Evolutionary conservation across 1,284 basidiomycete genomes (phyloP).

Genomic region (Ustilago bromivora): DNA sequence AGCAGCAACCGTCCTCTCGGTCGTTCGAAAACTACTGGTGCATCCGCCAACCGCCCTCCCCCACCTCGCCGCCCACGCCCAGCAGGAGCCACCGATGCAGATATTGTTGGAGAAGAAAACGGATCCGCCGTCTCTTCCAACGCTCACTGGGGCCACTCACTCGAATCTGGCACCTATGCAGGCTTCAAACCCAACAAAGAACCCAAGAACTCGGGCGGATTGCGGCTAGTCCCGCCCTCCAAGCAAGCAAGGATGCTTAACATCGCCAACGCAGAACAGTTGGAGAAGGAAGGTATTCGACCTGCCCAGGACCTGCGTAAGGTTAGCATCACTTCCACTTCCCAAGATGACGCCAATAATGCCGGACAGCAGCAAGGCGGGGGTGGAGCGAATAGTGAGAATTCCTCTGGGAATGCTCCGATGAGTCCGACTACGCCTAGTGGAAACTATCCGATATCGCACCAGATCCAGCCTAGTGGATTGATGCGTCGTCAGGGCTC

Average conservation of each 20-base stretch:
- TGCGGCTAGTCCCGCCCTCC: conserved; percentile 56
- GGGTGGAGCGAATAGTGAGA: conserved; percentile 7
- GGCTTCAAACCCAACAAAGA: conserved; percentile 61
- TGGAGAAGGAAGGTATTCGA: conserved; percentile 45
- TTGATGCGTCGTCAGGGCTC: conserved; percentile 45
- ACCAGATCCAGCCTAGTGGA: conserved; percentile 11
- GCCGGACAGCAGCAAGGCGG: conserved; percentile 1
- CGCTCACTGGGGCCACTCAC: conserved; percentile 52
- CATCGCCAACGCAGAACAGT: conserved; percentile 20
- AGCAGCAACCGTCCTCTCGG: conserved; percentile 51
- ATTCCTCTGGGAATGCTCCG: conserved; percentile 24
- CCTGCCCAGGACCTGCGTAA: conserved; percentile 37
- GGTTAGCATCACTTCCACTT: conserved; percentile 9
- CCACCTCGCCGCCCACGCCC: conserved; percentile 43
- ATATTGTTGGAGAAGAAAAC: conserved; percentile 10
- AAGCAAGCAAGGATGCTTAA: conserved; percentile 52
- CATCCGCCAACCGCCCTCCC: conserved; percentile 15
- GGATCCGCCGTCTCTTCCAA: conserved; percentile 26
- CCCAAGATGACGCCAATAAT: conserved; percentile 2
- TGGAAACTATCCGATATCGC: conserved; percentile 29
- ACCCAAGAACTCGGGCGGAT: conserved; percentile 52
- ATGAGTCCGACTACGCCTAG: conserved; percentile 28
- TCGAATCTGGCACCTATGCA: conserved; percentile 60
- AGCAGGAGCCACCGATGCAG: conserved; percentile 4
- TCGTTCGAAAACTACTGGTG: conserved; percentile 54